Base-by-base conservation (phyloP, 202 grass and related monocot species). In the Schoenoplectus tabernaemontani region DNA sequence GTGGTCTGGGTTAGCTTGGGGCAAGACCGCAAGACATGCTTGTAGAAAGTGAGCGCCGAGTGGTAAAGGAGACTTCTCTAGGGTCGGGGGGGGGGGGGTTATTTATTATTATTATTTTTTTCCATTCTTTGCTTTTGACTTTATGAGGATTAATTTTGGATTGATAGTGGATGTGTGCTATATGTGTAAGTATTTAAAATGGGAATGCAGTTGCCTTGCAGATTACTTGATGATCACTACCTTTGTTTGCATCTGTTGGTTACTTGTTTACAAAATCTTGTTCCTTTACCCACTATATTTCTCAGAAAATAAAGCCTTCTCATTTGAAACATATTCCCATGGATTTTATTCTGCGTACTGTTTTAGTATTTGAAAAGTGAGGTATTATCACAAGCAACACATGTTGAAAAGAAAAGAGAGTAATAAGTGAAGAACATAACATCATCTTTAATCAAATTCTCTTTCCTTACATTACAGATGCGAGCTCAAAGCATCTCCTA, bases 101-200 rank as follows among this genome's bases (percentile, higher is more conserved):
- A n/a, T n/a, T 58, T 78, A 59, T 56, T 85, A n/a, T n/a, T n/a
- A n/a, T 8, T 22, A 59, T 81, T 60, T 17, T 19, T 57, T 36
- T 20, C 34, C 36, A 85, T 83, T 59, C 59, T 32, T 16, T 77
- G 69, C 46, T 38, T 66, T 23, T 43, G 47, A 67, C 9, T 53
- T 61, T 51, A 41, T 67, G 42, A 50, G 39, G 17, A 78, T 84
- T 73, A 50, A n/a, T n/a, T n/a, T n/a, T n/a, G n/a, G n/a, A n/a
- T n/a, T n/a, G n/a, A 61, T 43, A 73, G 48, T 62, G 48, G 58
- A 41, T 53, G 65, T 93, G 78, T 83, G 60, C 7, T 43, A 33
- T 81, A 48, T 93, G 79, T 85, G 76, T 83, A 83, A 80, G 32
- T 80, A 80, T 53, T 62, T 33, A 23, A 13, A 80, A 32, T 50